Evolutionary conservation across 2,329 filamentous ascomycete species (phyloP).

Genomic region (Ophiostoma sp.): DNA sequence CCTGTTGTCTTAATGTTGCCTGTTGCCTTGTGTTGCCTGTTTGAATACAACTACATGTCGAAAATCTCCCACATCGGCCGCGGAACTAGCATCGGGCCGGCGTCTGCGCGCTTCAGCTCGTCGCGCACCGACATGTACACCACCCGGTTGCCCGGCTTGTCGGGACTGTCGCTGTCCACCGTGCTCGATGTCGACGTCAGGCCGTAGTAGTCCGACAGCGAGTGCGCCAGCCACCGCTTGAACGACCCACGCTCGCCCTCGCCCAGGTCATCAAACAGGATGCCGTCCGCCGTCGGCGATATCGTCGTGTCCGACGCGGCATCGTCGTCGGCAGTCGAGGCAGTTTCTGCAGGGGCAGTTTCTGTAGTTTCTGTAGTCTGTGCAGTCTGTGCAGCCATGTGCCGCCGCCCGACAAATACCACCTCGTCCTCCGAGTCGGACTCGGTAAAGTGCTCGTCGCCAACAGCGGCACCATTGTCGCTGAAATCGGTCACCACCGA

Average conservation of each 20-base stretch:
- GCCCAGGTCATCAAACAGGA: slow-evolving; percentile 76
- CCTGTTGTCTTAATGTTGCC: not conserved
- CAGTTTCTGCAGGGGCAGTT: slow-evolving; percentile 40
- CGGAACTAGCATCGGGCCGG: slow-evolving; percentile 41
- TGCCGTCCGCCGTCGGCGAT: slow-evolving; percentile 35
- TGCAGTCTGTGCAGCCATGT: slow-evolving; percentile 30
- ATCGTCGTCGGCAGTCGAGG: slow-evolving; percentile 28
- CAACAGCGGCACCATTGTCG: slow-evolving; percentile 38
- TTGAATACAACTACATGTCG: not conserved
- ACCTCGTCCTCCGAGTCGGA: slow-evolving; percentile 60
- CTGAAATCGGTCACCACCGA: slow-evolving; percentile 35
- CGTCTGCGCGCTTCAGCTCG: slow-evolving; percentile 53
- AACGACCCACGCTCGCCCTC: slow-evolving; percentile 74
- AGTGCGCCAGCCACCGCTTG: slow-evolving; percentile 91
- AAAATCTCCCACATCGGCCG: slow-evolving; percentile 58
- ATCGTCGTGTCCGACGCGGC: slow-evolving; percentile 11
- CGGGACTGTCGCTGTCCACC: slow-evolving; percentile 61
- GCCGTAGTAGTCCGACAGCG: slow-evolving; percentile 88
- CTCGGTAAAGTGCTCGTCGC: slow-evolving; percentile 2
- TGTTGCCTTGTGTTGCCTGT: not conserved
- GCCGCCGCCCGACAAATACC: slow-evolving; percentile 72
- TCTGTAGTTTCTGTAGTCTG: slow-evolving; percentile 33
- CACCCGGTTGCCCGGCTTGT: slow-evolving; percentile 65
- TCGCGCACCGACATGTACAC: slow-evolving; percentile 59
- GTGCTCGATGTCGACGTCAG: slow-evolving; percentile 77